Conservation (phyloP, 129 eudicot genomes). For the Ambrosia artemisiifolia region DNA sequence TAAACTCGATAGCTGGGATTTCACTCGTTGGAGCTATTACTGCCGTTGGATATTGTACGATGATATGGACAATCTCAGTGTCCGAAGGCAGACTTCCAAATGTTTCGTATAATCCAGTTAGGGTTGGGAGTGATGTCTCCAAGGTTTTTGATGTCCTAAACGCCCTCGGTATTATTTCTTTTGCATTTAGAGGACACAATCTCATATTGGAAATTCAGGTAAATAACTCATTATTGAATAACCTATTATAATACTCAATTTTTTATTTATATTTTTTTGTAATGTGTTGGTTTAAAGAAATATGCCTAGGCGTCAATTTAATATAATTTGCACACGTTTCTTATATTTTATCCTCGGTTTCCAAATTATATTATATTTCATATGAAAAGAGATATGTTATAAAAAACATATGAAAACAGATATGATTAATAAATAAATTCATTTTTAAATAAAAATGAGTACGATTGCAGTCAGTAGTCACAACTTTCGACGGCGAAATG, state of each 20-base stretch:
- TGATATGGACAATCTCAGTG: constrained; percentile 42
- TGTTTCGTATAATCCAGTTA: constrained; percentile 41
- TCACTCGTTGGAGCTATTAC: constrained; percentile 49
- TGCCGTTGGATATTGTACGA: constrained; percentile 43
- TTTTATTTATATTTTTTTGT: not conserved
- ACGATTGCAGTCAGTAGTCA: too few relatives aligned
- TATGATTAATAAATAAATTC: too few relatives aligned
- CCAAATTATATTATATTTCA: not conserved
- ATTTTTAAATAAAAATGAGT: too few relatives aligned
- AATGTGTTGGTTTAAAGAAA: not conserved
- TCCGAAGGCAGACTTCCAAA: constrained; percentile 37
- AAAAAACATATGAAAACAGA: too few relatives aligned
- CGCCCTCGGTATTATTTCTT: constrained; percentile 47
- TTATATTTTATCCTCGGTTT: not conserved
- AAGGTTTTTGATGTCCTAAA: constrained; percentile 36
- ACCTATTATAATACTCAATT: not conserved
- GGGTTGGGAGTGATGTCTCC: constrained; percentile 26
- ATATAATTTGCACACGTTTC: not conserved
- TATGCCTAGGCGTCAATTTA: not conserved
- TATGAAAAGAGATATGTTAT: too few relatives aligned
- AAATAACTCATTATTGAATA: not conserved
- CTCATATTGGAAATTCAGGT: constrained; percentile 57
- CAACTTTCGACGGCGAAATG: not conserved
- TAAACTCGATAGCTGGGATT: constrained; percentile 49
- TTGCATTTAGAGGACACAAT: constrained; percentile 53